Evolutionary conservation across 352 stramenopile genomes (phyloP), one percentile per base, ranked within the genome.

Genomic region (Globisporangium cylindrosporum): DNA sequence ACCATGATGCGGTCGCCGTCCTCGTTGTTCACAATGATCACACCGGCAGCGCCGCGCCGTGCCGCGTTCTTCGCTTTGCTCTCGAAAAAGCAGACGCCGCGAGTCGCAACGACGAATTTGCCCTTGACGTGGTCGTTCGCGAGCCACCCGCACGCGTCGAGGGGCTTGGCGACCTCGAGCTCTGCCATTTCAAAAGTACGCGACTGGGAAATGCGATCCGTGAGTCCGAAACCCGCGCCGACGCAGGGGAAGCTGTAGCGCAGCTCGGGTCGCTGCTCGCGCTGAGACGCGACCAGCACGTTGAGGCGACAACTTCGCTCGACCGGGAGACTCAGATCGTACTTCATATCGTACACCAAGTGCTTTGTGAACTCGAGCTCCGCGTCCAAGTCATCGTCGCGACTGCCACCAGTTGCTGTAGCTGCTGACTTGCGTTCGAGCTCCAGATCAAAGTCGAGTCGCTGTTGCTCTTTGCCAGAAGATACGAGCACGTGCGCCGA

Each of bases 81-180:
- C 75, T 93, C 86, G 49, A 93, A 93, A 66, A 81, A 92, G 66
- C 86, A 94, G 56, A 78, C 68, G 20, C 86, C 86, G 55, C 84
- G 73, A 24, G 75, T 73, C 9, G 79, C 79, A 20, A 94, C 63
- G 43, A 86, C 72, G 48, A 89, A 72, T 25, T 87, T 86, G 6
- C 76, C 77, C n/a, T 70, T 60, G 0, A 90, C 49, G n/a, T 74
- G 63, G n/a, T 78, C 55, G 36, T 78, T 77, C 18, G 66, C 64
- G 24, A 86, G 68, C 27, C 78, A 75, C 3, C 66, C 77, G 48
- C 84, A 94, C 0, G 73, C 82, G 68, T 92, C 79, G 10, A 82
- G 59, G 25, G 84, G 84, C 59, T 86, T 79, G 38, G 78, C 76
- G 3, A 91, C 55, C 22, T 86, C 72, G 9, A 93, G 51, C n/a